phyloP scores from a whole-genome alignment of 1,139 yeast genomes.

The Saccharomycopsis phalli region DNA sequence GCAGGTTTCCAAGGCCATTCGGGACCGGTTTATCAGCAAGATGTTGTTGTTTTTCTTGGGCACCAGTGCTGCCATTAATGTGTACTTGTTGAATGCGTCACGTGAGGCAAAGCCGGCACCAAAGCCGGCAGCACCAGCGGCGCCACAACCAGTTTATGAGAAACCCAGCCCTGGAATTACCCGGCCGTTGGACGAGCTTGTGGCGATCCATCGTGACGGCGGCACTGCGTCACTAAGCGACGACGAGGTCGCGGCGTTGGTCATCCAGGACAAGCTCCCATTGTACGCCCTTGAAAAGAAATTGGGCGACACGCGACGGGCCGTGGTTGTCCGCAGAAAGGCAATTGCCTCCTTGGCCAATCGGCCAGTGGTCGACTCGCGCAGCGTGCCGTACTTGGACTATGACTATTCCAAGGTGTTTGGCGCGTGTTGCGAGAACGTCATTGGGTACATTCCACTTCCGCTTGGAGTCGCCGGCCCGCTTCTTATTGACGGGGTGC shows the following conservation, averaged over 20 bases:
- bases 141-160: not conserved
- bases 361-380: slow-evolving; percentile 69
- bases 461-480: slow-evolving; percentile 99
- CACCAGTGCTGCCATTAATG: slow-evolving; percentile 70
- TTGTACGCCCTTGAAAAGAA: slow-evolving; percentile 91
- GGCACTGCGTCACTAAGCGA: slow-evolving; percentile 55
- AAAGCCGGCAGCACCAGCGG: not conserved
- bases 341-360: slow-evolving; percentile 78
- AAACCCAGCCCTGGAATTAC: not conserved
- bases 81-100: slow-evolving; percentile 73
- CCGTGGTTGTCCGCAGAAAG: slow-evolving; percentile 86
- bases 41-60: slow-evolving; percentile 65
- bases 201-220: slow-evolving; percentile 60
- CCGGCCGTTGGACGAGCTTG: slow-evolving; percentile 52
- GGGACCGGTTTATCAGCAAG: slow-evolving; percentile 77
- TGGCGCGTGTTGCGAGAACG: slow-evolving; percentile 99
- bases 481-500: slow-evolving; percentile 74
- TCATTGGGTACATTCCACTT: slow-evolving; percentile 89
- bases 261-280: slow-evolving; percentile 72
- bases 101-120: slow-evolving; percentile 27
- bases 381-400: slow-evolving; percentile 65
- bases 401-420: slow-evolving; percentile 94
- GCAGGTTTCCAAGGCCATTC: slow-evolving; percentile 60
- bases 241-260: slow-evolving; percentile 66
- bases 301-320: slow-evolving; percentile 78